Conservation (phyloP, 495 filamentous ascomycete genomes). For the Annulohypoxylon maeteangense region DNA sequence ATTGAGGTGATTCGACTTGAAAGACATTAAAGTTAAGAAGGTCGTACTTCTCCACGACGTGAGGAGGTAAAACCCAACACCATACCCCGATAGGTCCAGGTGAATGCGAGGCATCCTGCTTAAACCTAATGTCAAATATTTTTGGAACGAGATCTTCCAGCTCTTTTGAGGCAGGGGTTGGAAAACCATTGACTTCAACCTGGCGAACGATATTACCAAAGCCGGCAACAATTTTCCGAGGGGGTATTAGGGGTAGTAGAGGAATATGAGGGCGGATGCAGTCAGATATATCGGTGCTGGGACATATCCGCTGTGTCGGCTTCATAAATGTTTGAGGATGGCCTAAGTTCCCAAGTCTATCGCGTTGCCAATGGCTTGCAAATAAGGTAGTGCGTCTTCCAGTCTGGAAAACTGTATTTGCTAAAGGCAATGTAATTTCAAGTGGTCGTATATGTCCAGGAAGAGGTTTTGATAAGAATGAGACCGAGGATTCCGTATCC, state of each 20-base stretch:
- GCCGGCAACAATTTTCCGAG: slow-evolving; percentile 70
- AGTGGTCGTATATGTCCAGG: slow-evolving; percentile 34
- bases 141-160: slow-evolving; percentile 72
- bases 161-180: slow-evolving; percentile 77
- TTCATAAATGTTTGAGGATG: slow-evolving; percentile 38
- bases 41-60: slow-evolving; percentile 30
- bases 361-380: slow-evolving; percentile 64
- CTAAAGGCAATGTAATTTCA: slow-evolving; percentile 67
- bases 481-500: slow-evolving; percentile 31
- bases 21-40: slow-evolving; percentile 37
- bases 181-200: slow-evolving; percentile 61
- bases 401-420: slow-evolving; percentile 81
- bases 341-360: slow-evolving; percentile 16
- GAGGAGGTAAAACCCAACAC: slow-evolving; percentile 72
- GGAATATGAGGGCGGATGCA: slow-evolving; percentile 53
- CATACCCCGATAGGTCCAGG: slow-evolving; percentile 71
- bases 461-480: slow-evolving; percentile 40
- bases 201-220: slow-evolving; percentile 87
- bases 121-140: slow-evolving; percentile 61
- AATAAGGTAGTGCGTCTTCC: slow-evolving; percentile 71
- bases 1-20: slow-evolving; percentile 25
- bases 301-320: slow-evolving; percentile 45
- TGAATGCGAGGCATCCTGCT: slow-evolving; percentile 32
- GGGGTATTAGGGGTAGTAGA: slow-evolving; percentile 71
- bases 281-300: slow-evolving; percentile 4